A percentile compares a stretch with the other conserved stretches of the same genome.
These are phyloP conservation scores for Hericium rajendrae DNA, from an alignment of 768 basidiomycete genomes.

Conservation along the genomic window DNA sequence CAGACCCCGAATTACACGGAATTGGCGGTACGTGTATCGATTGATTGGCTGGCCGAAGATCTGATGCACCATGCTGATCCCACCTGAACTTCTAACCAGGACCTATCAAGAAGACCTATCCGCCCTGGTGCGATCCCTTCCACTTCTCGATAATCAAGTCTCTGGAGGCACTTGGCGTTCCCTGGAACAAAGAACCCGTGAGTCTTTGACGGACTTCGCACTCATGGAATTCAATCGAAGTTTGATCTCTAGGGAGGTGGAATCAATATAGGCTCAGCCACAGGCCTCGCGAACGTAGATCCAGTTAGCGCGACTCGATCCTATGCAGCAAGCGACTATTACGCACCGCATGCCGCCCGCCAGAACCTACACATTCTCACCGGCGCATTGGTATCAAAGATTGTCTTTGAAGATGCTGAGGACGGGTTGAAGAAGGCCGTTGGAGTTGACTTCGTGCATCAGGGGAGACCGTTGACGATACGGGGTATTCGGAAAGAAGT, in stretches of 20 bases:
- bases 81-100: background rate
- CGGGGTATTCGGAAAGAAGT: constrained; percentile 1
- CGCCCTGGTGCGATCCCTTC: constrained; percentile 5
- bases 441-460: background rate
- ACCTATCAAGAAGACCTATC: constrained; percentile 12
- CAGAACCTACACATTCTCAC: constrained; percentile 22
- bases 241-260: constrained; percentile 7
- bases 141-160: constrained; percentile 6
- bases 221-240: too few species aligned
- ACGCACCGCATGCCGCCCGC: constrained; percentile 19
- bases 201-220: background rate
- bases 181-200: constrained; percentile 10
- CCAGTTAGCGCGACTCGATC: constrained; percentile 17
- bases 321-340: constrained; percentile 21
- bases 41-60: background rate
- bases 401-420: background rate
- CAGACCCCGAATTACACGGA: constrained; percentile 7
- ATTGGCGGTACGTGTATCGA: background rate
- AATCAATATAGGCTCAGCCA: constrained; percentile 7
- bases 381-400: background rate
- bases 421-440: background rate
- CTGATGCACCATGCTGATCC: background rate
- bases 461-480: background rate
- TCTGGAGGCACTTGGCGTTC: constrained; percentile 9
- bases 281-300: constrained; percentile 11